These are phyloP conservation scores for Plasmodium berghei DNA, from an alignment of 169 alveolate genomes.

Conservation along the genomic window DNA sequence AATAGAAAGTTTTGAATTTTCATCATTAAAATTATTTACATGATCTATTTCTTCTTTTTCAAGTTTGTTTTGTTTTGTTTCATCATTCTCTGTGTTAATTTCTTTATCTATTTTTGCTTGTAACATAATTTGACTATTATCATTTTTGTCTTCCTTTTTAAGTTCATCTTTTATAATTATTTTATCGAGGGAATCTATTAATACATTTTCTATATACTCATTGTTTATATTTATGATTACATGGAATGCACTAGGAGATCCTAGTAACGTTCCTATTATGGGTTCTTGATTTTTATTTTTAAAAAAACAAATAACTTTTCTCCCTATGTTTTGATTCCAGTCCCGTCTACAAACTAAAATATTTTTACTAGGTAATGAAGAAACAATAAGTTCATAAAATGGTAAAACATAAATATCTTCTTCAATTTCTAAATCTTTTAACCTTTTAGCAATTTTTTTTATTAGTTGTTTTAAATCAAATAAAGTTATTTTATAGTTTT, in stretches of 20 bases:
- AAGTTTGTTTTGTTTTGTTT: background rate
- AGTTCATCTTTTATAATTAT: conserved; percentile 18
- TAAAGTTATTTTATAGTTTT: conserved; percentile 50
- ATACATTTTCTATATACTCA: conserved; percentile 45
- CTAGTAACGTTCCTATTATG: conserved; percentile 76
- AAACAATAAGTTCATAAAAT: conserved; percentile 35
- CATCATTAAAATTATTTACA: background rate
- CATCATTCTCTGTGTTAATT: background rate
- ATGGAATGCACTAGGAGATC: conserved; percentile 81
- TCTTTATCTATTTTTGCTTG: conserved; percentile 9
- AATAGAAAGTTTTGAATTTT: no score
- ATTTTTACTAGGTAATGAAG: conserved; percentile 38
- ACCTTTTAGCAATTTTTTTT: conserved; percentile 68
- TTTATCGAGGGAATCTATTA: conserved; percentile 16
- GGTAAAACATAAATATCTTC: conserved; percentile 71
- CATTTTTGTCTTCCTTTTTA: background rate
- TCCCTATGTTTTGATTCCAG: conserved; percentile 81
- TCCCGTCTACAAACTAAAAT: conserved; percentile 80
- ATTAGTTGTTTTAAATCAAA: conserved; percentile 48
- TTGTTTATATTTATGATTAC: conserved; percentile 69
- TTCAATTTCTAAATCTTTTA: conserved; percentile 66
- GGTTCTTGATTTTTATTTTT: conserved; percentile 68
- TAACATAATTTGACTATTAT: background rate
- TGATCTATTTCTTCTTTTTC: background rate
- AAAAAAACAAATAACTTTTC: conserved; percentile 77